Evolutionary conservation across 768 basidiomycete genomes (phyloP).

Genomic region (Dioszegia hungarica): DNA sequence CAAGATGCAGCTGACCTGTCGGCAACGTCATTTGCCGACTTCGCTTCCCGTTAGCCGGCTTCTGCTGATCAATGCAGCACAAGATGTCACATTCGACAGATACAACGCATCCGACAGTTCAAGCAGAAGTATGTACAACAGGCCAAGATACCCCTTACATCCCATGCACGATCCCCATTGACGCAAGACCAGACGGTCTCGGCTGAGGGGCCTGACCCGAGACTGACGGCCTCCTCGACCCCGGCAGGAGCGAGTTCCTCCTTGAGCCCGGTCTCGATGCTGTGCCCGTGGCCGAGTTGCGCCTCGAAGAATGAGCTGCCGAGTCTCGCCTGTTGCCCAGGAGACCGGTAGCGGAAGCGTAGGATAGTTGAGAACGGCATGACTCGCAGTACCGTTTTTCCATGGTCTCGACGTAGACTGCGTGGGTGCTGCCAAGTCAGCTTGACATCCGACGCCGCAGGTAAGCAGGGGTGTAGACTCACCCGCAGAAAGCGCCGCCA

Average conservation of each 20-base stretch:
- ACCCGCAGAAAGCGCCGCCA: constrained; percentile 45
- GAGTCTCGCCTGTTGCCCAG: constrained; percentile 10
- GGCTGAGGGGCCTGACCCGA: not conserved
- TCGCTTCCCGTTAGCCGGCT: not conserved
- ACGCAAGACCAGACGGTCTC: not conserved
- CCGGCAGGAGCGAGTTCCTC: not conserved
- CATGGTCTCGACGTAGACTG: constrained; percentile 33
- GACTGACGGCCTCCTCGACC: constrained; percentile 5
- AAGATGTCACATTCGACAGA: not conserved
- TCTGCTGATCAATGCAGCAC: too few species aligned
- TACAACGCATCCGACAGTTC: not conserved
- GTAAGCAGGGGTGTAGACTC: not conserved
- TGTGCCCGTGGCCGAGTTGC: not conserved
- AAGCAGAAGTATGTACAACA: not conserved
- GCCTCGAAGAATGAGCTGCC: not conserved
- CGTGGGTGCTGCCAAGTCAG: constrained; percentile 20
- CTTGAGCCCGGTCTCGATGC: not conserved
- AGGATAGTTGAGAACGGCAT: constrained; percentile 36
- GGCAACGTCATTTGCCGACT: not conserved
- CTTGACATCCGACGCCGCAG: not conserved
- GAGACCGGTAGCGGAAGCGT: constrained; percentile 32
- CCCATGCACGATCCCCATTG: too few species aligned
- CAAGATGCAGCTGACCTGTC: not conserved
- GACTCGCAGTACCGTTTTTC: constrained; percentile 39
- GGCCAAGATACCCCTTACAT: too few species aligned